phyloP scores from a whole-genome alignment of 2,329 filamentous ascomycete genomes.

The Pestalotiopsis sp. region DNA sequence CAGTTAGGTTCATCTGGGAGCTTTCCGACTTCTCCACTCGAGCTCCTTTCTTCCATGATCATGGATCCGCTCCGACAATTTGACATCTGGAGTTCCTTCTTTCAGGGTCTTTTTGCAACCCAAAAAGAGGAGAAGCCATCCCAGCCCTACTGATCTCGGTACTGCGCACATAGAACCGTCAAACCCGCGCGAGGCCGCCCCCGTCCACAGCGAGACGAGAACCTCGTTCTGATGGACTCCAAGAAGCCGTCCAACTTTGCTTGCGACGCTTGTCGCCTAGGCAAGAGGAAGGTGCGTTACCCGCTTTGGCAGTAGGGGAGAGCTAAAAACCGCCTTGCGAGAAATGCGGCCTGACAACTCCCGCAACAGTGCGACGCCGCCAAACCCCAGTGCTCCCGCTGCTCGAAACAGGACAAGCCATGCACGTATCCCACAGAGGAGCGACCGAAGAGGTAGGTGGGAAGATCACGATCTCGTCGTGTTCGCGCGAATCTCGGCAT shows the following conservation, averaged over 20 bases:
- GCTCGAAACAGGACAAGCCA: conserved; percentile 17
- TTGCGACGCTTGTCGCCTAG: conserved; percentile 10
- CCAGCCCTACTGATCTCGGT: background rate
- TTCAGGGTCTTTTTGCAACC: background rate
- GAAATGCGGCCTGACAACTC: background rate
- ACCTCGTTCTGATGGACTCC: background rate
- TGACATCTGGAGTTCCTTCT: background rate
- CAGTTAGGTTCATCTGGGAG: background rate
- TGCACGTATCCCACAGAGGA: conserved; percentile 18
- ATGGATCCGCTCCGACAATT: background rate
- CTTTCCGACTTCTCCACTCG: conserved; percentile 1
- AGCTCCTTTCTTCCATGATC: background rate
- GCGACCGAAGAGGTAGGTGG: background rate
- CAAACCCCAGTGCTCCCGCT: conserved; percentile 20
- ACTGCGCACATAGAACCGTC: background rate
- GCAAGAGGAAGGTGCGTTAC: conserved; percentile 11
- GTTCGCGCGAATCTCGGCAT: background rate
- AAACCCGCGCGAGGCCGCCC: background rate
- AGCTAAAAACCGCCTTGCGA: background rate
- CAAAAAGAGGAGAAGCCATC: background rate
- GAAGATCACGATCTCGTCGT: background rate
- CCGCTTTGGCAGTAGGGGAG: background rate
- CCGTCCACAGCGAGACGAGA: background rate
- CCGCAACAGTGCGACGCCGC: conserved; percentile 19
- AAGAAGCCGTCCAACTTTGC: conserved; percentile 10